A percentile compares a stretch with the other conserved stretches of the same genome.
Evolutionary conservation across 2,329 filamentous ascomycete genomes (phyloP).

Genomic region (Diaporthe vexans): DNA sequence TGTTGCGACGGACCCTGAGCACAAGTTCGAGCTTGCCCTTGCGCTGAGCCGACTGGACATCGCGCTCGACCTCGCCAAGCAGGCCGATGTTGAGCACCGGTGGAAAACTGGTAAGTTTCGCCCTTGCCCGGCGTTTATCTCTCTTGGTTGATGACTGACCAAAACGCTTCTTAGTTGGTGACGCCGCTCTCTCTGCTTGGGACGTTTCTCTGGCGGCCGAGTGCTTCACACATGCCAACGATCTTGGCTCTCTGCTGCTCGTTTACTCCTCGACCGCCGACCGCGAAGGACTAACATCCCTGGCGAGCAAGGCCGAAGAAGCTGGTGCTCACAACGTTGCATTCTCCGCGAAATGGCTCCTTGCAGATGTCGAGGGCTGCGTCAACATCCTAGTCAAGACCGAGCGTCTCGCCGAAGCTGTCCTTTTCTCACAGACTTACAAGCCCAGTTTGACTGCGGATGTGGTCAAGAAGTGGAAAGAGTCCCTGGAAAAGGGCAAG

Average conservation of each 20-base stretch:
- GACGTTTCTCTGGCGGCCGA: constrained; percentile 90
- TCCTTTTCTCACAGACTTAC: constrained; percentile 95
- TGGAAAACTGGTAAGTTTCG: constrained; percentile 80
- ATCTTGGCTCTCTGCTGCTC: constrained; percentile 89
- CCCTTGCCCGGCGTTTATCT: too few species aligned
- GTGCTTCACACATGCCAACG: constrained; percentile 92
- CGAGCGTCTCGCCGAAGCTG: constrained; percentile 85
- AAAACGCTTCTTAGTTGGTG: constrained; percentile 73
- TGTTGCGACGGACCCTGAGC: constrained; percentile 93
- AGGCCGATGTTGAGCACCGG: constrained; percentile 92
- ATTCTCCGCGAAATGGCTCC: constrained; percentile 90
- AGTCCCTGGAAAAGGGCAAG: constrained; percentile 83
- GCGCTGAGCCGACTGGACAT: constrained; percentile 86
- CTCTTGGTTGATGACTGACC: constrained; percentile 17
- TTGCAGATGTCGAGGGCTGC: constrained; percentile 86
- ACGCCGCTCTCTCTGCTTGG: constrained; percentile 89
- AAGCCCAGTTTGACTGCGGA: constrained; percentile 82
- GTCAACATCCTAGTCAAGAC: constrained; percentile 85
- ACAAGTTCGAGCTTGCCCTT: constrained; percentile 94
- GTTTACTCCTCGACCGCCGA: constrained; percentile 90
- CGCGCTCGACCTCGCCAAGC: constrained; percentile 85
- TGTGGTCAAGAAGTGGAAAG: constrained; percentile 85
- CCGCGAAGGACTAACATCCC: constrained; percentile 76
- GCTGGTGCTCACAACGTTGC: constrained; percentile 91
- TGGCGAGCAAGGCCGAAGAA: constrained; percentile 82